Conservation (phyloP, 192 early-diverging fungal species). For the Kappamyces sp. region DNA sequence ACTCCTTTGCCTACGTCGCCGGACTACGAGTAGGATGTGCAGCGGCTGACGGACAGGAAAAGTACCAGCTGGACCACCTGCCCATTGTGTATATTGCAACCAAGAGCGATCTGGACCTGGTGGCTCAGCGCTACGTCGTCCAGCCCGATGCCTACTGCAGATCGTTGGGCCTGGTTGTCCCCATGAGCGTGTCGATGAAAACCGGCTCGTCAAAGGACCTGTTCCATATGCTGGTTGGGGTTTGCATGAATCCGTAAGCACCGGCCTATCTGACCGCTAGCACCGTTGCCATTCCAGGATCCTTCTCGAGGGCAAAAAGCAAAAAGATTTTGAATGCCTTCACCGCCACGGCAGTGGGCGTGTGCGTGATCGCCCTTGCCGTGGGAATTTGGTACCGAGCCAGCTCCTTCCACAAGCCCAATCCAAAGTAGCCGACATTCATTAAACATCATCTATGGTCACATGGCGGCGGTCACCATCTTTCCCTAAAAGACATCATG, state of each 20-base stretch:
- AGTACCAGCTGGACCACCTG: conserved; percentile 75
- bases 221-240: conserved; percentile 76
- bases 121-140: conserved; percentile 72
- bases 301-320: neutral
- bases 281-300: conserved; percentile 15
- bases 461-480: too few species aligned
- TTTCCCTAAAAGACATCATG: too few species aligned
- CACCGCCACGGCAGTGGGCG: neutral
- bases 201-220: conserved; percentile 79
- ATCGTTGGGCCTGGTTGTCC: conserved; percentile 75
- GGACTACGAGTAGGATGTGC: conserved; percentile 61
- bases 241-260: conserved; percentile 75
- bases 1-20: conserved; percentile 89
- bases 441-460: too few species aligned
- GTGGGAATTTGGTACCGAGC: too few species aligned
- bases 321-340: neutral
- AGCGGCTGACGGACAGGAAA: neutral
- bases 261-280: conserved; percentile 2
- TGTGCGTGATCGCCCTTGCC: too few species aligned
- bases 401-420: too few species aligned
- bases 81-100: conserved; percentile 92
- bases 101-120: conserved; percentile 88
- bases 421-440: too few species aligned
- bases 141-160: conserved; percentile 95
- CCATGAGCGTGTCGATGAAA: conserved; percentile 85